A percentile compares a stretch with the other conserved stretches of the same genome.
Evolutionary conservation across 116 monocot genomes (phyloP).

Genomic region (Phalaenopsis hybrid): DNA sequence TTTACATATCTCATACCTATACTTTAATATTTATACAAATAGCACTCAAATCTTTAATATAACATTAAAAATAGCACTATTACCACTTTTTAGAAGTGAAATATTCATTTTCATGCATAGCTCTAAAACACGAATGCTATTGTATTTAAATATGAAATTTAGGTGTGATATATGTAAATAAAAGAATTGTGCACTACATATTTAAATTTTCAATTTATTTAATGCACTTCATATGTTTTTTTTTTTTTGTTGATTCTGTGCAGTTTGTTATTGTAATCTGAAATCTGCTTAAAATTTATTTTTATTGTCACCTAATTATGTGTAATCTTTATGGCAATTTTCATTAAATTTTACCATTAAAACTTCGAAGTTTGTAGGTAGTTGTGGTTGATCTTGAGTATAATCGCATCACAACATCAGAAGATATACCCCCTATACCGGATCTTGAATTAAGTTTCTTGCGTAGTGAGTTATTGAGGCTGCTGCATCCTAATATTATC

Average conservation of each 20-base stretch:
- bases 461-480: conserved; percentile 64
- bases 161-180: too few relatives aligned
- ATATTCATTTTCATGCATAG: too few relatives aligned
- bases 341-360: neutral
- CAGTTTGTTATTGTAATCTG: neutral
- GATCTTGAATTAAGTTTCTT: conserved; percentile 71
- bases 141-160: too few relatives aligned
- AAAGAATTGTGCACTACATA: too few relatives aligned
- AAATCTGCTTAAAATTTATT: neutral
- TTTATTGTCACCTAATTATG: neutral
- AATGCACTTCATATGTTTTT: neutral
- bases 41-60: too few relatives aligned
- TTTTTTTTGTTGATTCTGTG: neutral
- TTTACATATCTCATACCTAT: too few relatives aligned
- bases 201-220: neutral
- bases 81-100: too few relatives aligned
- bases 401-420: conserved; percentile 77
- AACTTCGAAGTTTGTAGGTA: conserved; percentile 51
- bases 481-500: conserved; percentile 83
- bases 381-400: conserved; percentile 96
- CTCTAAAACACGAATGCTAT: too few relatives aligned
- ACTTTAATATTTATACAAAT: too few relatives aligned
- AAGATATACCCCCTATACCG: conserved; percentile 90
- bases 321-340: neutral
- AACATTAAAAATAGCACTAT: too few relatives aligned